phyloP scores from a whole-genome alignment of 192 early-diverging fungal species.

The Martensiomyces pterosporus region DNA sequence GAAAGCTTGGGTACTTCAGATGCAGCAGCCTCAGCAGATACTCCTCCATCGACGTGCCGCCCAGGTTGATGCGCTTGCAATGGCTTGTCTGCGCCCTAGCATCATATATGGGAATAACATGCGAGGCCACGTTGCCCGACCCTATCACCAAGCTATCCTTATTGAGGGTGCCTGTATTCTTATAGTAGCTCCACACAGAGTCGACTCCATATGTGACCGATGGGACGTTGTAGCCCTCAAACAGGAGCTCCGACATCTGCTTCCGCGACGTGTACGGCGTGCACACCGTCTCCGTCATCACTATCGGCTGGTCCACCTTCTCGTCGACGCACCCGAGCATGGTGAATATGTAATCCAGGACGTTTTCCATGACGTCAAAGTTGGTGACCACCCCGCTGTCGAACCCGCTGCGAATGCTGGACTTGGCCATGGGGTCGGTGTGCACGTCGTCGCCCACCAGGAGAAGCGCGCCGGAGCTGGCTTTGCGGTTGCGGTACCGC shows the following conservation, averaged over 20 bases:
- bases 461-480: slow-evolving; percentile 21
- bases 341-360: slow-evolving; percentile 82
- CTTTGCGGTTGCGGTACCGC: slow-evolving; percentile 57
- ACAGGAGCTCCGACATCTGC: slow-evolving; percentile 81
- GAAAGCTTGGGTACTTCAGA: slow-evolving; percentile 87
- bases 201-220: slow-evolving; percentile 84
- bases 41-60: slow-evolving; percentile 70
- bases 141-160: slow-evolving; percentile 71
- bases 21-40: slow-evolving; percentile 84
- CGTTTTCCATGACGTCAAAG: slow-evolving; percentile 62
- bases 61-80: slow-evolving; percentile 76
- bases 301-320: slow-evolving; percentile 71
- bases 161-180: slow-evolving; percentile 56
- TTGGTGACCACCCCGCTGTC: slow-evolving; percentile 40
- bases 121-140: slow-evolving; percentile 65
- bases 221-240: slow-evolving; percentile 78
- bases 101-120: slow-evolving; percentile 69
- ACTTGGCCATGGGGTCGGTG: slow-evolving; percentile 37
- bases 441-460: slow-evolving; percentile 38
- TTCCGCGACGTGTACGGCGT: slow-evolving; percentile 70
- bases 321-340: slow-evolving; percentile 70
- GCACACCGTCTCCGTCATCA: slow-evolving; percentile 86
- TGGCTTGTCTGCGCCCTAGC: slow-evolving; percentile 59
- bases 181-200: slow-evolving; percentile 80
- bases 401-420: slow-evolving; percentile 44